Base-by-base conservation (phyloP, 2,329 filamentous ascomycete species). In the Nemania sp. region DNA sequence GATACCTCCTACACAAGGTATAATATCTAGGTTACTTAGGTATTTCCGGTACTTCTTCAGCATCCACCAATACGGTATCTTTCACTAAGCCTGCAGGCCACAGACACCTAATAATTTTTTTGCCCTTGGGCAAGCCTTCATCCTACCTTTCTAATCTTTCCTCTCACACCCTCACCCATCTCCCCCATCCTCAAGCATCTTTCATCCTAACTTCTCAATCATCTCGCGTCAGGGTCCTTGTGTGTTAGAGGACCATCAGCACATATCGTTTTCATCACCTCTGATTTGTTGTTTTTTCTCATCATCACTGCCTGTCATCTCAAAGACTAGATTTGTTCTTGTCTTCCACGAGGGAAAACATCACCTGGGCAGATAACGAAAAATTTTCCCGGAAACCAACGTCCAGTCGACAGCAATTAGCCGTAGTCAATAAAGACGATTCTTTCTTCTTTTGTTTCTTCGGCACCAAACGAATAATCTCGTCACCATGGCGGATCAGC, bases 401-500 rank as follows among this genome's bases (percentile, higher is more conserved):
- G 47, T 53, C 41, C 44, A 36, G 40, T 43, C 24, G 39, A 48
- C 57, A 48, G 37, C 34, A 45, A 56, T 54, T 49, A 39, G 56
- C 45, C 46, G 45, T 24, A 47, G 33, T 42, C 44, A 51, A 19
- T n/a, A 11, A 26, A 48, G 30, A 61, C 51, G 52, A 34, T 34
- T 15, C 31, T 22, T 34, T 46, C 53, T 40, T 56, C 47, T 34
- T 54, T 54, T 40, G 44, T 50, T 44, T 36, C 46, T 37, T 50
- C 48, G 50, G 49, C 48, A 24, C 4, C 31, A 26, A 11, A 22
- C 55, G 56, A 41, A 56, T 22, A 41, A 2, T 31, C 34, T 44
- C 66, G 67, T 67, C 77, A 86, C 74, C 70, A 91, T 91, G 88
- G 88, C 88, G 73, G 88, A 90, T 69, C 86, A 92, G 79, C 82